Base-by-base conservation (phyloP, 75 land plant species). In the Pinus albicaulis region DNA sequence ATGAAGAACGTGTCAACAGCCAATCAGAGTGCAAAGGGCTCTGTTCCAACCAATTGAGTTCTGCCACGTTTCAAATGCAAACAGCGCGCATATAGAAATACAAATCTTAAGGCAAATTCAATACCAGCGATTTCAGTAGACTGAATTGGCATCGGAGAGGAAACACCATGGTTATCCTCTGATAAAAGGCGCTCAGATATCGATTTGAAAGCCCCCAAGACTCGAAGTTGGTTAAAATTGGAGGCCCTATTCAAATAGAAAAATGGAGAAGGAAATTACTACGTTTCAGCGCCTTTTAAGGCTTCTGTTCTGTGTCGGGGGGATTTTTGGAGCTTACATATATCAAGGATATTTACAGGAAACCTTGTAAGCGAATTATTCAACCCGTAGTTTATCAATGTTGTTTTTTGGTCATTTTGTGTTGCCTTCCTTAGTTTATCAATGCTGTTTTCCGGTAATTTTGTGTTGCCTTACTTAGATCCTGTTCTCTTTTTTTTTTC, bases 341-440 rank as follows among this genome's bases (percentile, higher is more conserved):
- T 86, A 85, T 10, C 99, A 96, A 62, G 99, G 99, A 75, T 82
- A 89, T 55, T 84, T 96, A 15, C 99, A 96, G 58, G 99, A 96
- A 57, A 96, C 87, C 61, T 75, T 96, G 99, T 96, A 63, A 79
- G 85, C 76, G 55, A 84, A 63, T 6, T 52, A 16, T 48, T 79
- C 26, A 31, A 64, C 10, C 55, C 11, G 56, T n/a, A 72, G 19
- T 17, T 22, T 16, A 28, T 24, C 59, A 6, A 14, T 53, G 14
- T 25, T 14, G 6, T 31, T 20, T 17, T 8, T 31, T 4, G 34
- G 23, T 25, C 72, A 74, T 71, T 25, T 7, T 34, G 19, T 36
- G n/a, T 15, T 24, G 3, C 56, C 55, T 57, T 58, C 36, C 16
- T 62, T 57, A 62, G 44, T 17, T 22, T 16, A 28, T 24, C 59